Base-by-base conservation (phyloP, 2,329 filamentous ascomycete species). In the Colletotrichum echinochloae region DNA sequence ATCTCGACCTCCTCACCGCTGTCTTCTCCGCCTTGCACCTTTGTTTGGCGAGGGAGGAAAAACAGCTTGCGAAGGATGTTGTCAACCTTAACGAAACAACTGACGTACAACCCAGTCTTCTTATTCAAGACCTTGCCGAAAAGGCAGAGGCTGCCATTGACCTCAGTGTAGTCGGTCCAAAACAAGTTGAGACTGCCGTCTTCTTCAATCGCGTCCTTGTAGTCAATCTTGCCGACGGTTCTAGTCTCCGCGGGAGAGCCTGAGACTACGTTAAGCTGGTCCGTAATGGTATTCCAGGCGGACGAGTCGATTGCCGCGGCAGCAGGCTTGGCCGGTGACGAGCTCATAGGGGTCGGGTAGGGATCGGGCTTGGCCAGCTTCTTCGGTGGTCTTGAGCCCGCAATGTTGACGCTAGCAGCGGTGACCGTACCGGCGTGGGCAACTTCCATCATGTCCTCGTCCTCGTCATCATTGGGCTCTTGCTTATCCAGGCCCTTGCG, bases 41-140 rank as follows among this genome's bases (percentile, higher is more conserved):
- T 85, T 49, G 84, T 82, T 75, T 94, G 86, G 52, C 96, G 92
- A 7, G 96, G 96, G 48, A 99, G 85, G 78, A 99, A 99, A 81
- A 91, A 99, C 0, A 99, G 86, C 78, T 97, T 98, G 70, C 96
- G 90, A 64, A 97, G 81, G 70, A 99, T 93, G 75, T 98, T 98
- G 84, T 99, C 95, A 26, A 99, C 86, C 80, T 98, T 98, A 79
- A 98, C 89, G 77, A 99, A 98, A 76, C 94, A 97, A 81, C 96
- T 99, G 70, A 94, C 92, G 78, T 93, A 95, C 52, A 86, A 85
- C 61, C 89, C 90, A 1, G 89, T 93, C 76, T 90, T 92, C 80
- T 95, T 97, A 83, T 98, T 94, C 76, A 94, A 90, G 30, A 98
- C 95, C 79, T 99, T 99, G 73, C 96, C 96, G 78, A 99, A 98